Evolutionary conservation across 805 yeast genomes (phyloP).

Genomic region (Candida wancherniae): DNA sequence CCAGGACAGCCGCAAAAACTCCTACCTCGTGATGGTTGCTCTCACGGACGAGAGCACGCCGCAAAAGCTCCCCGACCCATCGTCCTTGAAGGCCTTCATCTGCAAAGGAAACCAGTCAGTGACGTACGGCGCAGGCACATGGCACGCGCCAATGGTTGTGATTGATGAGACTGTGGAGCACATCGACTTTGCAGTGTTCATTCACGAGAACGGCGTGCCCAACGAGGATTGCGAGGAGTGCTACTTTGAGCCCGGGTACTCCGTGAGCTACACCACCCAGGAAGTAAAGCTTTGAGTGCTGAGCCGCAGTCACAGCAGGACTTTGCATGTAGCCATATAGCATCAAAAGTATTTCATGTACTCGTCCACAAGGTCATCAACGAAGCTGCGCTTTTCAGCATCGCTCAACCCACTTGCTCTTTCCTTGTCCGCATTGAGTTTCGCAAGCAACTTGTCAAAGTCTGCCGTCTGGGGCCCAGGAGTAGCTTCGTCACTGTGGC

Average conservation of each 20-base stretch:
- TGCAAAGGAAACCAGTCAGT: slow-evolving; percentile 84
- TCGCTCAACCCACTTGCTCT: slow-evolving; percentile 21
- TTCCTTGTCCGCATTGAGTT: slow-evolving; percentile 33
- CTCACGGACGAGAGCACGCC: slow-evolving; percentile 34
- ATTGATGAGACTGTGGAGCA: slow-evolving; percentile 49
- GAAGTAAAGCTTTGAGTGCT: not conserved
- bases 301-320: too few relatives aligned
- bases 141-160: slow-evolving; percentile 98
- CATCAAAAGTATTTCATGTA: slow-evolving; percentile 28
- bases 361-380: slow-evolving; percentile 33
- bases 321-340: too few relatives aligned
- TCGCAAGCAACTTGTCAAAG: slow-evolving; percentile 27
- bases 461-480: slow-evolving; percentile 14
- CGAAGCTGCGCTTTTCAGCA: slow-evolving; percentile 28
- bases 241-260: slow-evolving; percentile 57
- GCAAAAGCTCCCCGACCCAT: slow-evolving; percentile 55
- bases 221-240: slow-evolving; percentile 83
- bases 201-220: slow-evolving; percentile 76
- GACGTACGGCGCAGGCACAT: slow-evolving; percentile 77
- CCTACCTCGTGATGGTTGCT: slow-evolving; percentile 82
- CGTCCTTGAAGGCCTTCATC: slow-evolving; percentile 58
- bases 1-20: slow-evolving; percentile 37
- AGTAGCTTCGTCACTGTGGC: not conserved
- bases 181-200: slow-evolving; percentile 80
- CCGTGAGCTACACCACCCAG: slow-evolving; percentile 21